A percentile compares a stretch with the other conserved stretches of the same genome.
Conservation (phyloP, 495 filamentous ascomycete species). For the Choiromyces venosus region DNA sequence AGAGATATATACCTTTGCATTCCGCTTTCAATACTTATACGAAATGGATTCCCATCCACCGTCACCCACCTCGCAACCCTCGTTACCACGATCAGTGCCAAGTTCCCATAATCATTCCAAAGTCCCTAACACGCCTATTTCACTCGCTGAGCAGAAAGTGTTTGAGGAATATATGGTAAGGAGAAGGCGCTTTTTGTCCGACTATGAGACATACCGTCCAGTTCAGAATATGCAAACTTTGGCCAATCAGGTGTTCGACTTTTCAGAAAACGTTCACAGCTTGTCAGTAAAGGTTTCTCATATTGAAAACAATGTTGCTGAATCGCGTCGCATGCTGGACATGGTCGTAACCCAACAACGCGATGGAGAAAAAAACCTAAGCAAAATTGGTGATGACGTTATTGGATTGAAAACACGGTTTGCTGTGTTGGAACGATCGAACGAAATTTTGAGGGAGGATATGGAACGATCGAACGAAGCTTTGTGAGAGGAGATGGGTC, state of each 20-base stretch:
- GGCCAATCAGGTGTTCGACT: slow-evolving; percentile 37
- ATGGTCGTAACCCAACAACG: slow-evolving; percentile 20
- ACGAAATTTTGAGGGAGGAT: no score
- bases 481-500: slow-evolving; percentile 22
- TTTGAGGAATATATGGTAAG: slow-evolving; percentile 37
- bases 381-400: slow-evolving; percentile 27
- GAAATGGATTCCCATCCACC: no score
- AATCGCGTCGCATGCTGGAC: slow-evolving; percentile 24
- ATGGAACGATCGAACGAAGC: slow-evolving; percentile 25
- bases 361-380: slow-evolving; percentile 18
- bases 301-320: slow-evolving; percentile 21
- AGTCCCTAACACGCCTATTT: slow-evolving; percentile 33
- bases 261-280: slow-evolving; percentile 27
- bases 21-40: no score
- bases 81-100: slow-evolving; percentile 4
- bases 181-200: no score
- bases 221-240: slow-evolving; percentile 39
- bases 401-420: not conserved
- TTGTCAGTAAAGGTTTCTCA: no score
- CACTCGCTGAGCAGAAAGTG: slow-evolving; percentile 20
- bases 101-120: slow-evolving; percentile 29
- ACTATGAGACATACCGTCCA: slow-evolving; percentile 35
- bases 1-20: no score
- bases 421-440: slow-evolving; percentile 5
- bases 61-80: not conserved